phyloP scores from a whole-genome alignment of 495 filamentous ascomycete species.

The Cenococcum geophilum region DNA sequence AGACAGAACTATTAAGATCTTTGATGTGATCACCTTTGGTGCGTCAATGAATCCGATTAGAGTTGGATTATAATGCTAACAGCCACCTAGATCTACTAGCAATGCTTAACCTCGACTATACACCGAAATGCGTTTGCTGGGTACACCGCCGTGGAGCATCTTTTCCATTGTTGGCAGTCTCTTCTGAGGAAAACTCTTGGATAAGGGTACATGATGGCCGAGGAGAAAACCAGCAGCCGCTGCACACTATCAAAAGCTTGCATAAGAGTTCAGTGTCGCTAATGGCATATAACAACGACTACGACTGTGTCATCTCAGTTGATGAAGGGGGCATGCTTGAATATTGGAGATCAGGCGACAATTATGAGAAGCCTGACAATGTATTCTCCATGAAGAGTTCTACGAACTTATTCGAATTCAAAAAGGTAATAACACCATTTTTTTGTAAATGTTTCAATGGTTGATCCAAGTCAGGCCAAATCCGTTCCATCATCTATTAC shows the following conservation, averaged over 20 bases:
- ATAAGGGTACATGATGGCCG: constrained; percentile 86
- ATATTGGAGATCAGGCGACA: constrained; percentile 79
- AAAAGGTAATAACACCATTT: constrained; percentile 44
- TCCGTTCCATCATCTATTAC: constrained; percentile 78
- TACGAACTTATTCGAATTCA: constrained; percentile 94
- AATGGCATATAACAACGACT: constrained; percentile 83
- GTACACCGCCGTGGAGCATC: constrained; percentile 84
- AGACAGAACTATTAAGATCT: constrained; percentile 90
- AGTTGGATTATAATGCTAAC: too few species aligned
- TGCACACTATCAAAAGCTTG: constrained; percentile 67
- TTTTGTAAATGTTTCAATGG: neutral
- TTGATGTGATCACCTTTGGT: constrained; percentile 84
- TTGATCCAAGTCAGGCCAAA: constrained; percentile 54
- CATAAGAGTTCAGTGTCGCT: constrained; percentile 73
- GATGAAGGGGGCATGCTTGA: constrained; percentile 94
- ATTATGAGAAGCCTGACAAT: constrained; percentile 83
- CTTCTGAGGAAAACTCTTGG: constrained; percentile 62
- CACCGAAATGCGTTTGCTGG: constrained; percentile 82
- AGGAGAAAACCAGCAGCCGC: constrained; percentile 64
- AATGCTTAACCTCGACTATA: constrained; percentile 67
- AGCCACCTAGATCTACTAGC: constrained; percentile 41
- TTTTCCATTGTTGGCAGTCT: constrained; percentile 80
- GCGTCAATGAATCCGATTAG: too few species aligned
- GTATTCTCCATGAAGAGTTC: constrained; percentile 89
- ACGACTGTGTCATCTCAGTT: constrained; percentile 81